A percentile compares a stretch with the other conserved stretches of the same genome.
Conservation (phyloP, 208 protist genomes). For the Leishmania mexicana region DNA sequence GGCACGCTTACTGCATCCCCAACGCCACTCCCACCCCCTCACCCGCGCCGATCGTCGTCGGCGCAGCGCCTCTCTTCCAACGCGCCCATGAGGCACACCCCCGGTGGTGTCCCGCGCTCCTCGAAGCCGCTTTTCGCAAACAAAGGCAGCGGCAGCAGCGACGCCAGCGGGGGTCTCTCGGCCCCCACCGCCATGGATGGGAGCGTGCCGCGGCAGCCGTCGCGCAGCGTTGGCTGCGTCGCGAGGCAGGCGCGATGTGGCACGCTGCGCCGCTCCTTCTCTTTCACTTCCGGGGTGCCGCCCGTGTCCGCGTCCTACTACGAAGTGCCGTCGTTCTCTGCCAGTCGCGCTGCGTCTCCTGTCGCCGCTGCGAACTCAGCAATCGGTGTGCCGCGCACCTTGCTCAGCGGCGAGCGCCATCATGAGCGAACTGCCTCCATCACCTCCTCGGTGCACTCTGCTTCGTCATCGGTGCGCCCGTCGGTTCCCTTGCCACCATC, state of each 20-base stretch:
- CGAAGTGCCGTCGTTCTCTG: slow-evolving; percentile 9
- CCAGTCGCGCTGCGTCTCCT: neutral
- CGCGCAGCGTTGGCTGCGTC: neutral
- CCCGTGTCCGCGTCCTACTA: neutral
- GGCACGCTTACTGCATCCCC: neutral
- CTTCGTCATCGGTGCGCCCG: slow-evolving; percentile 25
- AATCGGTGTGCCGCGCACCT: neutral
- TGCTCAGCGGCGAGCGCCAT: neutral
- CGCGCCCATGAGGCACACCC: neutral
- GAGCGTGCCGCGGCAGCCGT: neutral
- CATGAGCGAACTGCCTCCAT: slow-evolving; percentile 37
- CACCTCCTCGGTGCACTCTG: slow-evolving; percentile 32
- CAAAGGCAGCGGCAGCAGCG: slow-evolving; percentile 11
- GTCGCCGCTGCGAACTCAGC: neutral
- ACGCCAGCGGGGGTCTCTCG: neutral
- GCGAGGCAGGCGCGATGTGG: neutral
- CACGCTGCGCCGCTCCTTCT: slow-evolving; percentile 27
- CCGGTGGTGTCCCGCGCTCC: neutral
- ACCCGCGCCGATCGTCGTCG: slow-evolving; percentile 28
- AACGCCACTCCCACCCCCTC: slow-evolving; percentile 20
- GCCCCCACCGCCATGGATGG: neutral
- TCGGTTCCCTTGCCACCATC: slow-evolving; percentile 31
- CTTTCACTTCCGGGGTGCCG: slow-evolving; percentile 25
- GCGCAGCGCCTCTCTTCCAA: slow-evolving; percentile 9
- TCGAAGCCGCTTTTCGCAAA: neutral